Percentiles rank a stretch among this genome's conserved stretches.
These are phyloP conservation scores for Ophiocytium majus DNA, from an alignment of 352 stramenopile genomes.

Conservation along the genomic window DNA sequence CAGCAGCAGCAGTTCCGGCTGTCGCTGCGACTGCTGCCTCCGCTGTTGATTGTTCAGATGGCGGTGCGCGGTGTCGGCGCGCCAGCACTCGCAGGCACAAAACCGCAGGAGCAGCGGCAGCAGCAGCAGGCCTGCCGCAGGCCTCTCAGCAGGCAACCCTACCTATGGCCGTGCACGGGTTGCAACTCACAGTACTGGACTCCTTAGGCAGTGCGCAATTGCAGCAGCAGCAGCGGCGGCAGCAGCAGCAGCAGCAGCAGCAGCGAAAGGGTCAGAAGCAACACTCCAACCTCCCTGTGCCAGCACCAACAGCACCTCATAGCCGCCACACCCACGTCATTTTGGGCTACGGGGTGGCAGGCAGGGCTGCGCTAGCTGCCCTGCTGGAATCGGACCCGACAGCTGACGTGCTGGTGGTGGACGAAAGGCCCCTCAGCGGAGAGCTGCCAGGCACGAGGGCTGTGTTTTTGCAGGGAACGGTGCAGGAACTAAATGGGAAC, in stretches of 20 bases:
- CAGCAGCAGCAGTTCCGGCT: no score
- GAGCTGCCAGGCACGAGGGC: background rate
- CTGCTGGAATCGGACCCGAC: background rate
- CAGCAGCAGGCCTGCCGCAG: no score
- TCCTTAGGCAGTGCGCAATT: no score
- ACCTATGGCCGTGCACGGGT: no score
- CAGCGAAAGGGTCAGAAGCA: background rate
- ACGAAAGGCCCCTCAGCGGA: background rate
- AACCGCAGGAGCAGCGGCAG: background rate
- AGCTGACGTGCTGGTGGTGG: conserved; percentile 12
- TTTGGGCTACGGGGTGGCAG: conserved; percentile 7
- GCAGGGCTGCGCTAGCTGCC: background rate
- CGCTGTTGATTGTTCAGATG: no score
- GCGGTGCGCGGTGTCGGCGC: no score
- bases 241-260: background rate
- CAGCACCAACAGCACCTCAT: background rate
- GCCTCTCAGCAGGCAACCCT: no score
- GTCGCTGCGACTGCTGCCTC: no score
- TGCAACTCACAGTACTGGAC: no score
- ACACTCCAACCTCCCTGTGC: background rate
- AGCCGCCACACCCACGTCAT: conserved; percentile 12
- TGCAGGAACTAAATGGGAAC: background rate
- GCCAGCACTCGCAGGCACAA: no score
- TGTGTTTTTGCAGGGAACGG: background rate
- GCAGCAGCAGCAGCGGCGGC: no score